Base-by-base conservation (phyloP, 192 early-diverging fungal genomes). In the Backusella liffmaniae region DNA sequence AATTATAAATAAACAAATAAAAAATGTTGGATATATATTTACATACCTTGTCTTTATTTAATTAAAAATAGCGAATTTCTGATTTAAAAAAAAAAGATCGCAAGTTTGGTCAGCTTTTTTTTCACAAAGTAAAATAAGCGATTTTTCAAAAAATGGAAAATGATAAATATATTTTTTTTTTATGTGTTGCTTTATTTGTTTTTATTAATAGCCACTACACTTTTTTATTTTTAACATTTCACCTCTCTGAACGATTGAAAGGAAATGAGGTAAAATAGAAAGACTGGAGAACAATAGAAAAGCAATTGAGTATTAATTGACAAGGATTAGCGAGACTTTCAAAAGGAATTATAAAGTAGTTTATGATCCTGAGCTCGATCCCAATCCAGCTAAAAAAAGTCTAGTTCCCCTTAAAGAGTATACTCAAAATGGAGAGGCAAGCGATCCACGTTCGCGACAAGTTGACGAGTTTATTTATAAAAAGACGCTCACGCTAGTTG, bases 321-420 rank as follows among this genome's bases (percentile, higher is more conserved):
- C 56, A 62, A 26, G 8, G 26, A 2, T 62, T 62, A 62, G 56
- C 9, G 56, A 62, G 21, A 12, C 8, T 26, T 62, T 62, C 3
- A 69, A 69, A 37, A 35, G 67, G n/a, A 69, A 69, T 39, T 69
- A 71, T 29, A 71, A 26, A 71, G 44, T 71, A 41, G 42, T 44
- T 49, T 71, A 71, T 71, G 70, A 71, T 41, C 70, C 70, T n/a
- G 70, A 71, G 29, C 44, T 71, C 42, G 70, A 71, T 71, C 29
- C 26, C 15, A 71, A 71, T 71, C 9, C 29, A 44, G 15, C 29
- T 18, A 71, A 71, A 71, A 36, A 44, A 41, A 71, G 70, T 7
- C 21, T 30, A 7, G 42, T 23, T 46, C n/a, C 29, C 34, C 23
- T 41, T 6, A 41, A 41, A 44, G 23, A 71, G 21, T 71, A 71